Evolutionary conservation across 257 asterid species (phyloP).

Genomic region (Nicotiana paniculata): DNA sequence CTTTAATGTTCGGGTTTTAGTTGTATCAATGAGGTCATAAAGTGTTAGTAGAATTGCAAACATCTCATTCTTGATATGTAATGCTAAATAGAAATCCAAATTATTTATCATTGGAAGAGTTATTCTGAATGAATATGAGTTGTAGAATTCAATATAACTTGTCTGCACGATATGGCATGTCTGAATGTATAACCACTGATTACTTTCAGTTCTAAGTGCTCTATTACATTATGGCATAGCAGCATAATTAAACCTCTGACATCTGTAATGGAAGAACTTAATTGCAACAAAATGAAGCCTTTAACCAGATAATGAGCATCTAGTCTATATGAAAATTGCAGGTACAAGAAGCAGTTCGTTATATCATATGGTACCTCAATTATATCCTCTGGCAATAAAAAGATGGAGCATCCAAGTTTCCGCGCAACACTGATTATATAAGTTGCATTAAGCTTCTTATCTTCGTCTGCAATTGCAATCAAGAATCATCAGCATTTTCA

Average conservation of each 20-base stretch:
- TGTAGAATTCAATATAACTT: background rate
- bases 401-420: slow-evolving; percentile 47
- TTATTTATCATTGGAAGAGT: background rate
- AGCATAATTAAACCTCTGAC: background rate
- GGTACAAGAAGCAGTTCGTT: background rate
- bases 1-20: background rate
- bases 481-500: background rate
- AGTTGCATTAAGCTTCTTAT: slow-evolving; percentile 39
- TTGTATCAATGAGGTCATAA: background rate
- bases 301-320: background rate
- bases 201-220: background rate
- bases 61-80: background rate
- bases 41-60: background rate
- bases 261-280: background rate
- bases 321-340: background rate
- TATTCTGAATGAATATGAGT: background rate
- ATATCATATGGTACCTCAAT: slow-evolving; percentile 24
- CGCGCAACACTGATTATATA: slow-evolving; percentile 45
- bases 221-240: background rate
- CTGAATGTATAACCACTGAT: background rate
- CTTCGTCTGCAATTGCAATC: slow-evolving; percentile 34
- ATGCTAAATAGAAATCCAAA: background rate
- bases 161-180: background rate
- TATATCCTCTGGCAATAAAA: slow-evolving; percentile 45
- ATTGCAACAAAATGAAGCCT: background rate